Conservation (phyloP, 306 rosid species). For the Trifolium fragiferum region DNA sequence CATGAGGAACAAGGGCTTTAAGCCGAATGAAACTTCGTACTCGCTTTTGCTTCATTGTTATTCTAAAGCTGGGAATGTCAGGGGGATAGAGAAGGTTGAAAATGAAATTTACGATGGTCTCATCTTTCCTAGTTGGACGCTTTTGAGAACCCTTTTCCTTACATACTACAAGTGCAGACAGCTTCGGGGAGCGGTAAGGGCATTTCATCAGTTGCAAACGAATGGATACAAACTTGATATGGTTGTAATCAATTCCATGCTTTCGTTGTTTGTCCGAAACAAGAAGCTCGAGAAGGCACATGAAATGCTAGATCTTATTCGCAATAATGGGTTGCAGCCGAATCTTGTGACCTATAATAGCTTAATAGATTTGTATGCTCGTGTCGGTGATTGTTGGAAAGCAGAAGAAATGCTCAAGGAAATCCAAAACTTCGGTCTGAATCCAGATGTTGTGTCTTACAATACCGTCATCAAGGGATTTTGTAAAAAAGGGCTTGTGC, state of each 20-base stretch:
- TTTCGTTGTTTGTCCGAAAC: constrained; percentile 74
- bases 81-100: constrained; percentile 74
- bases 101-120: constrained; percentile 71
- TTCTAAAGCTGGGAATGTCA: constrained; percentile 75
- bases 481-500: constrained; percentile 87
- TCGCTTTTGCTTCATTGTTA: constrained; percentile 84
- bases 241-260: constrained; percentile 81
- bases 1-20: constrained; percentile 82
- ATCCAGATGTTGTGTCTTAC: constrained; percentile 83
- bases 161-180: constrained; percentile 84
- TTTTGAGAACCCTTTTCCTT: constrained; percentile 77
- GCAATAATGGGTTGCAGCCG: constrained; percentile 69
- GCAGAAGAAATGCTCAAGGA: constrained; percentile 86
- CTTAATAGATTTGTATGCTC: constrained; percentile 88
- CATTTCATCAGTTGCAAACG: constrained; percentile 65
- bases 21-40: constrained; percentile 83
- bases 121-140: constrained; percentile 85
- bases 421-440: constrained; percentile 63
- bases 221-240: constrained; percentile 87
- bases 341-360: constrained; percentile 80
- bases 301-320: constrained; percentile 68
- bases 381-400: constrained; percentile 86
- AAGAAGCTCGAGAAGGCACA: constrained; percentile 66
- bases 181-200: constrained; percentile 82
- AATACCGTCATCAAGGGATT: constrained; percentile 89